Evolutionary conservation across 106 monocot species (phyloP), one percentile per base, ranked within the genome.

Genomic region (Allium sativum): DNA sequence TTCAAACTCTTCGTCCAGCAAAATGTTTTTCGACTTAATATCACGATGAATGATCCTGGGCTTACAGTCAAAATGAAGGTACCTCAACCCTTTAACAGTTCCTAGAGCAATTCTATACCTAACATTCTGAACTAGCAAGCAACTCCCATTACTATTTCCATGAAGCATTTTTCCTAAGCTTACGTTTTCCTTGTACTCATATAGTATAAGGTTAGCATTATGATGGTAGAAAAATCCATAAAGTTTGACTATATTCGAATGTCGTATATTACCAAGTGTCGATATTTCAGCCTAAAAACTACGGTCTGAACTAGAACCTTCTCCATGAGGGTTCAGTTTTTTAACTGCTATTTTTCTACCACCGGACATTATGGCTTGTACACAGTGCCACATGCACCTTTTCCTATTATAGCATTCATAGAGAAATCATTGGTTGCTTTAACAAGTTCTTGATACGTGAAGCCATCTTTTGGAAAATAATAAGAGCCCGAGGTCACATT

Each of bases 231-330:
- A 90, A 42, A 85, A 90, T 17, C 89, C 89, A 67, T 77, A 85
- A 41, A 90, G 72, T 74, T 90, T 90, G 20, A 90, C 85, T 55
- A 90, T 90, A 63, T 90, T 90, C 7, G 81, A 66, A 71, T 90
- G 89, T 20, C 81, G 59, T 22, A 79, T 70, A 71, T 79, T 84
- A 43, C 85, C 84, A 48, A 85, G 81, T 2, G 84, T 85, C 15
- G 81, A 74, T 66, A 84, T 90, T 63, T 82, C 81, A 58, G 82
- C 79, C 56, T 45, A 72, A 44, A 85, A 82, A 63, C 89, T 84
- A 14, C 73, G 52, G 52, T 90, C 84, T 19, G 76, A 67, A 52
- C 59, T 78, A 21, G 89, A 78, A 62, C 78, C 59, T 64, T 89
- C 81, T 42, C 76, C 73, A 21, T 79, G 82, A 47, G 64, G 44